Percentiles rank a stretch among this genome's conserved stretches.
These are phyloP conservation scores for Rosa lucieae DNA, from an alignment of 306 rosid genomes.

Conservation along the genomic window DNA sequence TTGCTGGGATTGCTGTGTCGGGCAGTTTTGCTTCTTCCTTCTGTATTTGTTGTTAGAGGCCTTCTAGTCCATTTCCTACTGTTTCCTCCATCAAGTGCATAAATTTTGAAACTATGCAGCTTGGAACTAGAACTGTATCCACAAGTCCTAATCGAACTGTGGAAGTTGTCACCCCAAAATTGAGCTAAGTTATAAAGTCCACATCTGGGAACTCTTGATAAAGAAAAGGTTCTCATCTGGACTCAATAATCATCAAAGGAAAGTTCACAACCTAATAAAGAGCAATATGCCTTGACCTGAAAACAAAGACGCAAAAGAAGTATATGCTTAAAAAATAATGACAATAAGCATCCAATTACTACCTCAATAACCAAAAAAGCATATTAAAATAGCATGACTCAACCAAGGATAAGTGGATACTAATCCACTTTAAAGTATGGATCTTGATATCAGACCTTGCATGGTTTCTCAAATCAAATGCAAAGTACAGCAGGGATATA, in stretches of 20 bases:
- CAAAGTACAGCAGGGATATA: not conserved
- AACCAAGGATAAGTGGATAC: not conserved
- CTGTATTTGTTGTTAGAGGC: conserved; percentile 65
- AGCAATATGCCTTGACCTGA: conserved; percentile 47
- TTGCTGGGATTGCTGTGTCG: conserved; percentile 46
- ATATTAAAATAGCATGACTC: not conserved
- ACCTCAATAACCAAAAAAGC: conserved; percentile 7
- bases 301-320: conserved; percentile 26
- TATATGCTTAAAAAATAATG: conserved; percentile 2
- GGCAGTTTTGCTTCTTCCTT: conserved; percentile 39
- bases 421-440: not conserved
- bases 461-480: not conserved
- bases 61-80: conserved; percentile 69
- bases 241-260: conserved; percentile 24
- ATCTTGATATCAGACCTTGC: not conserved
- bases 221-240: conserved; percentile 69
- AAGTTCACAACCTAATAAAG: conserved; percentile 21
- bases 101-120: conserved; percentile 41
- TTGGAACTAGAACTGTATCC: conserved; percentile 43
- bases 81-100: conserved; percentile 57
- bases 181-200: conserved; percentile 55
- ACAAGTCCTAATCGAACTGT: conserved; percentile 39
- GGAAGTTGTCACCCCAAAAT: conserved; percentile 57
- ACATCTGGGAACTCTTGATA: conserved; percentile 65
- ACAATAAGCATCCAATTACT: not conserved